Evolutionary conservation across 768 basidiomycete species (phyloP), one percentile per base, ranked within the genome.

Genomic region (Brasilioporus rufonigricans): DNA sequence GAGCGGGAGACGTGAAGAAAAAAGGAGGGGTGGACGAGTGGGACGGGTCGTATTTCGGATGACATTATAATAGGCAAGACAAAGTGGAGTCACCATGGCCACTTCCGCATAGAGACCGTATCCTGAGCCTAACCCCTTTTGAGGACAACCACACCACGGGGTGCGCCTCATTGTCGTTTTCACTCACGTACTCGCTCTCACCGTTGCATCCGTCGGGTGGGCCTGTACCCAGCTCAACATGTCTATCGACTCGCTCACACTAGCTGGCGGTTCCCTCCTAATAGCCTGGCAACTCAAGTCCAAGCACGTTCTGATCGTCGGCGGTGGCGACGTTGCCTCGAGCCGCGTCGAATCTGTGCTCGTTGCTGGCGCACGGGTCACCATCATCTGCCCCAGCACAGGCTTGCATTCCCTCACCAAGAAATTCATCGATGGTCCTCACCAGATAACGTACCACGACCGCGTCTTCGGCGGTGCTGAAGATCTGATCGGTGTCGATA

Each of bases 251-350:
- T 13, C 54, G 35, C 12, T 60, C 60, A 53, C 19, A 14, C 44
- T 29, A 0, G 76, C 79, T 40, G 86, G 88, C 13, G 85, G 84
- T 8, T 95, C 94, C 1, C 81, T 98, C 43, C 81, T 98, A 38
- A 76, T 98, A 59, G 96, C 97, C 33, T 97, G 92, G 89, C 94
- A 96, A 71, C 87, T 98, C 69, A 85, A 82, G 54, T 74, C 80
- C 61, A 93, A 90, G 62, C 79, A 76, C 19, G 92, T 97, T 44
- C 87, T 98, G 65, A 82, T 98, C 63, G 83, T 98, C 61, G 97
- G 97, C 40, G 97, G 96, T 10, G 97, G 97, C 45, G 85, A 88
- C 55, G 89, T 99, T 48, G 96, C 94, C 3, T 86, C 93, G 3
- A 84, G 90, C 48, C 85, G 97, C 50, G 80, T 98, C 51, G 86